Evolutionary conservation across 106 monocot genomes (phyloP), one percentile per base, ranked within the genome.

Genomic region (Dendrobium nobile): DNA sequence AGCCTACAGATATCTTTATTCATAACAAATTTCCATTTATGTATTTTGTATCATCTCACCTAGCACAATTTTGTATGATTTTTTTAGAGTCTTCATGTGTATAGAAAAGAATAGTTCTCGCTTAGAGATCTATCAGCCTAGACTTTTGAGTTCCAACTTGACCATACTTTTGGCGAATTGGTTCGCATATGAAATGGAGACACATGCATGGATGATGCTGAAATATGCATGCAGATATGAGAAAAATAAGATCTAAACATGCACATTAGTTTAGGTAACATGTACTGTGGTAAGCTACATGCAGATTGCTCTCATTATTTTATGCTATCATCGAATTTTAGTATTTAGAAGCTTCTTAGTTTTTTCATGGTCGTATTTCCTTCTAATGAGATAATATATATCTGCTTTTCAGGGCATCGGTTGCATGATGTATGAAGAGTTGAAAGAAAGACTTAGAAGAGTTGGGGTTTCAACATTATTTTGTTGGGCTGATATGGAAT

Each of bases 401-500:
- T 51, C 24, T 70, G 55, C 81, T 75, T 79, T 84, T 43, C 82
- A 94, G 93, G 89, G 91, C 16, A 77, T 93, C 80, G 95, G 95
- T 75, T 72, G 80, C 51, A 56, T 85, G 72, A 64, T 96, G 76
- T 96, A 85, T 61, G 80, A 78, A 58, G 95, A 93, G 83, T 85
- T 96, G 80, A 91, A 80, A 72, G 82, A 82, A 76, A 91, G 95
- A 75, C 91, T 96, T 79, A 79, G 84, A 77, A 83, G 58, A 78
- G 91, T 93, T 19, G 95, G 95, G 19, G 78, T 91, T 80, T 82
- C 59, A 64, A 87, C 85, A 59, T 83, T 96, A 81, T 91, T 89
- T 31, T 96, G 95, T 82, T 96, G 93, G 95, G 91, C 88, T 77
- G 95, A 93, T 79, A 81, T 85, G 42, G 86, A 82, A 37, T 96